Base-by-base conservation (phyloP, 2,329 filamentous ascomycete species). In the Xylariaceae sp. region DNA sequence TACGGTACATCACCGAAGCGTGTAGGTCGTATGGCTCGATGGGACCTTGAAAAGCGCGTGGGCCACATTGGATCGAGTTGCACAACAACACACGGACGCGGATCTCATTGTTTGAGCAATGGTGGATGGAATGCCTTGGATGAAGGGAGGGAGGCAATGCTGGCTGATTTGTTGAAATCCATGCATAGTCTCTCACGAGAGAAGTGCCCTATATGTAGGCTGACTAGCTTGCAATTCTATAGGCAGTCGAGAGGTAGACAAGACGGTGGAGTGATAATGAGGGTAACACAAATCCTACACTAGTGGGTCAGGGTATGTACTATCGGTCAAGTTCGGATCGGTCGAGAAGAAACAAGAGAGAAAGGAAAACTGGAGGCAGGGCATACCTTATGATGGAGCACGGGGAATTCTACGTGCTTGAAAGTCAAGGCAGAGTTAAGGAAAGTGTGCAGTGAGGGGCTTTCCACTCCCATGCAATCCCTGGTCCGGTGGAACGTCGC, bases 201-300 rank as follows among this genome's bases (percentile, higher is more conserved):
- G 49, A 33, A 18, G 21, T 26, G 36, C 16, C 36, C 33, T 24
- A 36, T 33, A 47, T 57, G 54, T 59, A 52, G 54, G 57, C 57
- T 59, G 57, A 59, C 54, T 57, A 50, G 39, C 47, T 30, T 39
- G 50, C 44, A 35, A 24, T 48, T 44, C 27, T 29, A 50, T 35
- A 59, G 43, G 46, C 32, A 23, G 18, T 37, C 29, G 46, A 37
- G 33, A 42, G 33, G n/a, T 8, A 30, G 39, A 23, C 35, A 24
- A 45, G 35, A 26, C 32, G 29, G 11, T 21, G 11, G 13, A 33
- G 41, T 33, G 36, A 45, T 37, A 24, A 39, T 52, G 55, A 23
- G 21, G 37, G 56, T 59, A 43, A 58, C 55, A 59, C 57, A 53
- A 50, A 39, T 39, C 40, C 55, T 41, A 42, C 24, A 45, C 40